A percentile compares a stretch with the other conserved stretches of the same genome.
These are phyloP conservation scores for Rhamnella rubrinervis DNA, from an alignment of 331 rosid genomes.

Conservation along the genomic window DNA sequence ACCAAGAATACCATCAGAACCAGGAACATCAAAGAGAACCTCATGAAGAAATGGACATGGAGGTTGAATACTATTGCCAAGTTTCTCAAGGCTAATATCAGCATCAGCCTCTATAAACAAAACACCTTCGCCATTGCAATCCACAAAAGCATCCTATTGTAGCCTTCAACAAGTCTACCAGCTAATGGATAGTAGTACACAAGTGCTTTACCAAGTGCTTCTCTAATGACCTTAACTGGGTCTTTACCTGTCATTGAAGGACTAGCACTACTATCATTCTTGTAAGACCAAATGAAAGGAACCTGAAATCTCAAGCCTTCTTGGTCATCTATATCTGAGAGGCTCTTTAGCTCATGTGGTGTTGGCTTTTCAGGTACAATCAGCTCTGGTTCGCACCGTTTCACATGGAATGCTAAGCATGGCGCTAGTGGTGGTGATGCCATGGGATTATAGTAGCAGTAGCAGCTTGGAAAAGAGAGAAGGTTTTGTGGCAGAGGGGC, in stretches of 20 bases:
- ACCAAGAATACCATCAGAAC: constrained; percentile 28
- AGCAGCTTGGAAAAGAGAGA: too few relatives aligned
- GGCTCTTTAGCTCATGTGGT: constrained; percentile 22
- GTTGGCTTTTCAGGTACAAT: constrained; percentile 26
- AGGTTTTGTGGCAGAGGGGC: too few relatives aligned
- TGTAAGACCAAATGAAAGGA: constrained; percentile 30
- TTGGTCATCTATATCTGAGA: constrained; percentile 40
- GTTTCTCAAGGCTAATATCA: neutral
- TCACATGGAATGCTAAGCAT: neutral
- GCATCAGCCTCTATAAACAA: constrained; percentile 41
- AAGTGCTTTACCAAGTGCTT: constrained; percentile 20
- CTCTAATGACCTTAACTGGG: neutral
- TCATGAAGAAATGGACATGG: constrained; percentile 31
- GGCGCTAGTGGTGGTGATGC: neutral
- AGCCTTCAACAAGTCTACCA: constrained; percentile 36
- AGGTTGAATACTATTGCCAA: constrained; percentile 23
- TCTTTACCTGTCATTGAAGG: neutral
- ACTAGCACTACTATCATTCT: neutral
- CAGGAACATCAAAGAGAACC: constrained; percentile 19
- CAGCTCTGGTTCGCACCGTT: neutral
- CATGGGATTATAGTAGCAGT: too few relatives aligned
- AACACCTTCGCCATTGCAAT: constrained; percentile 40
- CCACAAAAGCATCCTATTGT: constrained; percentile 29
- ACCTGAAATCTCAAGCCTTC: constrained; percentile 15
- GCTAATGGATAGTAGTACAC: constrained; percentile 42